A percentile compares a stretch with the other conserved stretches of the same genome.
phyloP scores from a whole-genome alignment of 139 green algal species.

The Volvox reticuliferus region DNA sequence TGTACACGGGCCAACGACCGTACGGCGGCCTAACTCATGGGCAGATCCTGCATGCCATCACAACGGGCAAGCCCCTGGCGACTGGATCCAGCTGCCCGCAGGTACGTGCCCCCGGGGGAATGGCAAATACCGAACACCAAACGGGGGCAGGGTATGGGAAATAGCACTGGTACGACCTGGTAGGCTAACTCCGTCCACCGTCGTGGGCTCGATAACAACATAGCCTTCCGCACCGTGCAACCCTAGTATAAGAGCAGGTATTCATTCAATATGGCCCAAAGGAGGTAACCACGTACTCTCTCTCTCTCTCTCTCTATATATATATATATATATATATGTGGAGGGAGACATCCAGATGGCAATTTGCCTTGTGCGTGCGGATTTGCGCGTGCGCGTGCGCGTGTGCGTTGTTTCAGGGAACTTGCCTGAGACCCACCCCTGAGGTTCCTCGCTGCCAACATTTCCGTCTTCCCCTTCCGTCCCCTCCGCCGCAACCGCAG shows the following conservation, averaged over 20 bases:
- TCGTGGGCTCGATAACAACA: background rate
- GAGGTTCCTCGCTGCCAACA: background rate
- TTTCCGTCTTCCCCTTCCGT: background rate
- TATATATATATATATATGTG: no score
- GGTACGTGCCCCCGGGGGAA: background rate
- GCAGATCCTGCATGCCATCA: constrained; percentile 71
- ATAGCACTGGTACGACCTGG: background rate
- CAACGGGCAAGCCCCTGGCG: constrained; percentile 44
- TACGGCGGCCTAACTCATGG: constrained; percentile 66
- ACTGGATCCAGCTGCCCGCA: constrained; percentile 43
- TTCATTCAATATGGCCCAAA: no score
- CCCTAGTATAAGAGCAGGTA: no score
- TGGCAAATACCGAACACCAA: background rate
- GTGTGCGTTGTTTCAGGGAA: background rate
- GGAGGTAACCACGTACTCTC: no score
- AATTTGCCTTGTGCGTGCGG: no score
- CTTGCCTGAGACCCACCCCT: background rate
- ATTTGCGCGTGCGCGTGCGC: no score
- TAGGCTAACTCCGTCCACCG: no score
- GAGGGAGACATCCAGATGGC: no score
- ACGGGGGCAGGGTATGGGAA: background rate
- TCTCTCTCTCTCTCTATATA: no score
- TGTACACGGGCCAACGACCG: constrained; percentile 71
- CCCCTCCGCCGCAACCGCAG: background rate
- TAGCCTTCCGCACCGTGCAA: no score